Evolutionary conservation across 2,329 filamentous ascomycete genomes (phyloP).

Genomic region (Aspergillus tamarii): DNA sequence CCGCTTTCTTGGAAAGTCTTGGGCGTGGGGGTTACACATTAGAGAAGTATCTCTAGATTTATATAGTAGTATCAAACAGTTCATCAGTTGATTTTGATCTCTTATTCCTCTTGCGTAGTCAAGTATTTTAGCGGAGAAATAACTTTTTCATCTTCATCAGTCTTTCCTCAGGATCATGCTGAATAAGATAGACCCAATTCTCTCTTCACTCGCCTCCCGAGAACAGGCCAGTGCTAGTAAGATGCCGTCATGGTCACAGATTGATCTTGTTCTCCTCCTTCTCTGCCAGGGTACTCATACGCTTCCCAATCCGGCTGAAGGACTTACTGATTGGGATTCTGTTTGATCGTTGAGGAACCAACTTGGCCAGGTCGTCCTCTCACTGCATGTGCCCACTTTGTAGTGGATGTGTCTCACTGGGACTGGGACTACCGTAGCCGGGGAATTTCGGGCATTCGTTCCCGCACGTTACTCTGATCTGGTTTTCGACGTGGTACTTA

Average conservation of each 20-base stretch:
- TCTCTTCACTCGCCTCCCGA: not conserved
- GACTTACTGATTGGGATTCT: not conserved
- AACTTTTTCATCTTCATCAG: not conserved
- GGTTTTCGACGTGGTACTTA: slow-evolving; percentile 7
- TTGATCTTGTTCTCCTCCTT: not conserved
- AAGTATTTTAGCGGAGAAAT: not conserved
- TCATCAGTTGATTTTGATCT: not conserved
- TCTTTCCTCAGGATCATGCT: not conserved
- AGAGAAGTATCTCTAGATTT: not conserved
- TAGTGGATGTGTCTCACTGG: not conserved
- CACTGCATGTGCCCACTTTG: slow-evolving; percentile 13
- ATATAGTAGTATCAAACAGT: not conserved
- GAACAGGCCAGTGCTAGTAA: not conserved
- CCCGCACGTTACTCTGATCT: slow-evolving; percentile 17
- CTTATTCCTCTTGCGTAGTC: not conserved
- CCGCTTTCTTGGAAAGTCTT: not conserved
- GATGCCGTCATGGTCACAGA: slow-evolving; percentile 13
- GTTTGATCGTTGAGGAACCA: not conserved
- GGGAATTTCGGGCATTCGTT: slow-evolving; percentile 27
- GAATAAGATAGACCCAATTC: not conserved
- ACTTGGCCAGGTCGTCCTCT: not conserved
- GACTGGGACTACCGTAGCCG: slow-evolving; percentile 17
- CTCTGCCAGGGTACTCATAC: not conserved
- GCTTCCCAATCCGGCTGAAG: not conserved
- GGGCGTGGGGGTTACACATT: not conserved